phyloP scores from a whole-genome alignment of 1,284 basidiomycete species.

The Leccinum griseonigrum region DNA sequence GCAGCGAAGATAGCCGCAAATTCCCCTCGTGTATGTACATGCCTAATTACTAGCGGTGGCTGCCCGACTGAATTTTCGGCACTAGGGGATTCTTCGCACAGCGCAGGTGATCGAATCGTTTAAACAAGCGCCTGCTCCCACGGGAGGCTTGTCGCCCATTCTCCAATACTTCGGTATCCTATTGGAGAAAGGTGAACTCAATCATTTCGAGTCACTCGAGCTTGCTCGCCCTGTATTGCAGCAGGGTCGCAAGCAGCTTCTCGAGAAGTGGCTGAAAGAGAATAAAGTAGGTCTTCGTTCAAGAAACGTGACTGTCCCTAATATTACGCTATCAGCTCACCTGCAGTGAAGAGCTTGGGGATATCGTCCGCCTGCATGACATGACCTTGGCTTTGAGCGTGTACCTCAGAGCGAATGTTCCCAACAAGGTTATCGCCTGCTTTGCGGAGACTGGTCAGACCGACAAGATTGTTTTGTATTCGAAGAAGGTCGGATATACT shows the following conservation, averaged over 20 bases:
- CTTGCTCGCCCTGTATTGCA: slow-evolving; percentile 94
- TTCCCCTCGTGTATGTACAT: slow-evolving; percentile 73
- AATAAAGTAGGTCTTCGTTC: slow-evolving; percentile 72
- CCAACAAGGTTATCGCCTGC: slow-evolving; percentile 98
- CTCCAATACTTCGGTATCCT: slow-evolving; percentile 98
- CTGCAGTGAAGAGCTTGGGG: slow-evolving; percentile 97
- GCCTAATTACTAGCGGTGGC: background rate
- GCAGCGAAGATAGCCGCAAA: slow-evolving; percentile 99
- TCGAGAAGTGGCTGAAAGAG: slow-evolving; percentile 99
- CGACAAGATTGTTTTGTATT: slow-evolving; percentile 97
- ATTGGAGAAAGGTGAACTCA: slow-evolving; percentile 96
- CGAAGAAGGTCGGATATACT: slow-evolving; percentile 94
- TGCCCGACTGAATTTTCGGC: slow-evolving; percentile 11
- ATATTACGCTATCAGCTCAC: slow-evolving; percentile 64
- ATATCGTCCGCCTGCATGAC: slow-evolving; percentile 93
- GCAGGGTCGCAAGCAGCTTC: slow-evolving; percentile 95
- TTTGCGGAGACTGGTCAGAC: slow-evolving; percentile 99
- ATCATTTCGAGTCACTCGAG: slow-evolving; percentile 95
- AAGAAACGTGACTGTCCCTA: slow-evolving; percentile 5
- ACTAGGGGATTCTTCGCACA: slow-evolving; percentile 94
- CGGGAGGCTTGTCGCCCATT: slow-evolving; percentile 93
- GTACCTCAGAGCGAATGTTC: slow-evolving; percentile 96
- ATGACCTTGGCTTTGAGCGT: slow-evolving; percentile 99
- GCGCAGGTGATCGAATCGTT: slow-evolving; percentile 97
- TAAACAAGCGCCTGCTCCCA: slow-evolving; percentile 90